Percentiles rank a stretch among this genome's conserved stretches.
Evolutionary conservation across 1,284 basidiomycete genomes (phyloP).

Genomic region (Coniophora puteana): DNA sequence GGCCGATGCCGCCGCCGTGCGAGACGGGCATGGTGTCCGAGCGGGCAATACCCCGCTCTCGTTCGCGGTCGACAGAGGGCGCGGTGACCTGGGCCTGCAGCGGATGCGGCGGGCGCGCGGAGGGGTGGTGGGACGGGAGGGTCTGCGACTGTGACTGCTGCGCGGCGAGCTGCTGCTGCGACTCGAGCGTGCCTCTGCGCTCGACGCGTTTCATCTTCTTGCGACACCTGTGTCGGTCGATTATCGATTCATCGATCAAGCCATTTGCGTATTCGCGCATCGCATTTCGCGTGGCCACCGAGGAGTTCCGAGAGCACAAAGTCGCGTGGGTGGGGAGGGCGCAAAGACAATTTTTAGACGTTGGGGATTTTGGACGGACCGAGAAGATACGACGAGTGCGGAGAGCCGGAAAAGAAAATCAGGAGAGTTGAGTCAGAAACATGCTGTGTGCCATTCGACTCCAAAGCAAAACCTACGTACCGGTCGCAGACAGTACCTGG

Average conservation of each 20-base stretch:
- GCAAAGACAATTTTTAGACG: too few species aligned
- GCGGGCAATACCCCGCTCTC: constrained; percentile 19
- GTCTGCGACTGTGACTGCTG: neutral
- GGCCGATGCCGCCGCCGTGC: constrained; percentile 15
- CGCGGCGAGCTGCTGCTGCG: constrained; percentile 18
- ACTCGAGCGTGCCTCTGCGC: constrained; percentile 59
- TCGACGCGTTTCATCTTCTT: constrained; percentile 87
- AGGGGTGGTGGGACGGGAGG: too few species aligned
- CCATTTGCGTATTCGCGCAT: too few species aligned
- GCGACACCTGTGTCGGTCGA: constrained; percentile 54
- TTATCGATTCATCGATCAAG: too few species aligned
- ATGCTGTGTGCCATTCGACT: too few species aligned
- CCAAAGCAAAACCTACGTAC: constrained; percentile 31
- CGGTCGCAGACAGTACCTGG: constrained; percentile 82
- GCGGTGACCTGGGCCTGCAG: neutral
- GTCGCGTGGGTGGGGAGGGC: too few species aligned
- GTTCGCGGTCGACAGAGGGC: constrained; percentile 12
- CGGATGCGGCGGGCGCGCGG: too few species aligned
- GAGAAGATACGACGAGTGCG: constrained; percentile 5
- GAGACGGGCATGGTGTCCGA: constrained; percentile 24
- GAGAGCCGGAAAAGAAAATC: too few species aligned
- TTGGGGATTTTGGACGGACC: neutral
- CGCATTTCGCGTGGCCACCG: too few species aligned
- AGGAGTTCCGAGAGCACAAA: too few species aligned
- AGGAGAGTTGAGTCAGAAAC: too few species aligned